These are phyloP conservation scores for Stereocaulon alpinum DNA, from an alignment of 495 filamentous ascomycete genomes.

Conservation along the genomic window DNA sequence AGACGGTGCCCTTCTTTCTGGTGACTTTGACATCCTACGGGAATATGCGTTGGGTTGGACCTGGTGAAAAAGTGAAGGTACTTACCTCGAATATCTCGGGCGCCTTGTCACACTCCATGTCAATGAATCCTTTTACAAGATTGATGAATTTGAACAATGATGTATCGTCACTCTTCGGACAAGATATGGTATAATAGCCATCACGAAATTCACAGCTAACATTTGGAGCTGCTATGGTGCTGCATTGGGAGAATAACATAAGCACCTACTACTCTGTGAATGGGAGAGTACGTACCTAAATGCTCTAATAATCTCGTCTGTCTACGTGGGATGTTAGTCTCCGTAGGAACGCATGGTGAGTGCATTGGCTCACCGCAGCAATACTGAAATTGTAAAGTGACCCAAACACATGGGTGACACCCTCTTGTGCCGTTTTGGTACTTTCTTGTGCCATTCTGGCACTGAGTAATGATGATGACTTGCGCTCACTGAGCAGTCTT, in stretches of 20 bases:
- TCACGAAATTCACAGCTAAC: neutral
- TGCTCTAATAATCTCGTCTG: neutral
- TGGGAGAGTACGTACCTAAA: neutral
- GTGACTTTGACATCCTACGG: neutral
- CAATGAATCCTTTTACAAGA: neutral
- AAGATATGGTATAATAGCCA: neutral
- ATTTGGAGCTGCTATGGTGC: neutral
- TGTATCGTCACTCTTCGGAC: slow-evolving; percentile 1
- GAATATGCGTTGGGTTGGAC: neutral
- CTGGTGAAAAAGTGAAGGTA: neutral
- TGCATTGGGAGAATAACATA: neutral
- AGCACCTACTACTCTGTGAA: neutral
- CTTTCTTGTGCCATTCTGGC: neutral
- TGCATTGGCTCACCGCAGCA: slow-evolving; percentile 4
- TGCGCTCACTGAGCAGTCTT: slow-evolving; percentile 6
- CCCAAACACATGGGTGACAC: slow-evolving; percentile 10
- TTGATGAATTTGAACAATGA: neutral
- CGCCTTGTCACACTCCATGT: neutral
- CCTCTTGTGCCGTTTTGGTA: neutral
- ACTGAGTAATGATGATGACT: slow-evolving; percentile 10
- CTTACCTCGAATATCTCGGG: neutral
- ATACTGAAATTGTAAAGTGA: slow-evolving; percentile 14
- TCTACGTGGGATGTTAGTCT: neutral
- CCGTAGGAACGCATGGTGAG: neutral
- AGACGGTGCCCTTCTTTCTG: neutral